These are phyloP conservation scores for Coniochaeta sp. DNA, from an alignment of 2,329 filamentous ascomycete species.

Conservation along the genomic window DNA sequence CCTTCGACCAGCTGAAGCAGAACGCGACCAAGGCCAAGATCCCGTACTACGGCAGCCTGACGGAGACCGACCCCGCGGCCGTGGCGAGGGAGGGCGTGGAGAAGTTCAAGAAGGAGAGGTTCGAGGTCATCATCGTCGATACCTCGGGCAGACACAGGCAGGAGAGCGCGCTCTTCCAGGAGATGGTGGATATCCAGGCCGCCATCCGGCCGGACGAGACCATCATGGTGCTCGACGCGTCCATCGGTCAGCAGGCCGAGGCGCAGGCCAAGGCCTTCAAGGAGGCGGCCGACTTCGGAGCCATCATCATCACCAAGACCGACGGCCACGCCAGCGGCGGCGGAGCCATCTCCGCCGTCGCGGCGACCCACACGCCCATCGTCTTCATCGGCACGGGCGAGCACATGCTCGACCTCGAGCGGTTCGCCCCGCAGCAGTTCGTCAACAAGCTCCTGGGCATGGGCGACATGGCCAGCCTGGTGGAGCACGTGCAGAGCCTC, in stretches of 20 bases:
- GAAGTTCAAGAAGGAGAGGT: conserved; percentile 97
- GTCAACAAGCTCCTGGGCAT: conserved; percentile 91
- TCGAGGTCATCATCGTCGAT: conserved; percentile 98
- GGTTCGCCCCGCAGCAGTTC: conserved; percentile 88
- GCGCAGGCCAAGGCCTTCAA: conserved; percentile 95
- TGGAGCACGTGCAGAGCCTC: conserved; percentile 93
- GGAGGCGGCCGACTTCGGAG: conserved; percentile 90
- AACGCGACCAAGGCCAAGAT: conserved; percentile 99
- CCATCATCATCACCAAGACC: conserved; percentile 98
- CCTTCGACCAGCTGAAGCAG: conserved; percentile 97
- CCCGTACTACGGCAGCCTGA: conserved; percentile 94
- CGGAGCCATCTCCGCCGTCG: conserved; percentile 95
- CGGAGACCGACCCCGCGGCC: conserved; percentile 89
- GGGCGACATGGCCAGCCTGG: conserved; percentile 91
- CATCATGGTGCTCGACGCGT: conserved; percentile 95
- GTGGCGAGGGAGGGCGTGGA: conserved; percentile 95
- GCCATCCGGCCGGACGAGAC: conserved; percentile 92
- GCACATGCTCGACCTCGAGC: conserved; percentile 90
- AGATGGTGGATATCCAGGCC: conserved; percentile 94
- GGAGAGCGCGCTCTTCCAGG: conserved; percentile 88
- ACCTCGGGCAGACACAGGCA: conserved; percentile 93
- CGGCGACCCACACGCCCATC: conserved; percentile 92
- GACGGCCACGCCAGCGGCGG: conserved; percentile 93
- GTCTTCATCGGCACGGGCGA: conserved; percentile 98
- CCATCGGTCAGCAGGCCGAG: conserved; percentile 93